Evolutionary conservation across 345 rosid species (phyloP), one percentile per base, ranked within the genome.

Genomic region (Physaria fendleri): DNA sequence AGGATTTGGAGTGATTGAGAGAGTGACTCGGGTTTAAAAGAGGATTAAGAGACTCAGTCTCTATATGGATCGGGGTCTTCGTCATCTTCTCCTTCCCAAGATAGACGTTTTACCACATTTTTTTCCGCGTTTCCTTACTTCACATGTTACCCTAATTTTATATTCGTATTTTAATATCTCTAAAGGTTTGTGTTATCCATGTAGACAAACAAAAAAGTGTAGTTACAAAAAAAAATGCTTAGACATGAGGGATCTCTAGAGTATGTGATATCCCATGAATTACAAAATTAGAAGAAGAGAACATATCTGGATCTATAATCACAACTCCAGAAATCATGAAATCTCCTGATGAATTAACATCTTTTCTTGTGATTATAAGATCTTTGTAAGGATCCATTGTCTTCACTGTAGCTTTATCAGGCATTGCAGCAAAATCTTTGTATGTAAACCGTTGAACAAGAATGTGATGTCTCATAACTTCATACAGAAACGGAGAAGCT

Each of bases 251-350:
- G 28, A 74, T 43, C 42, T 74, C 50, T 22, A 81, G 73, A 71
- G 79, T 69, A 30, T 62, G 71, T 17, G 90, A 65, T 58, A 84
- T 80, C 35, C 75, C 88, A 59, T 90, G 95, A 61, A 87, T 68
- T 22, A 81, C 69, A 60, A 81, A 80, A 39, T 33, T 74, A 3
- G 63, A 14, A 22, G 85, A 87, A 28, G 50, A 60, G 62, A 77
- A 75, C 37, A 83, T 76, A 16, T 87, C 85, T 1, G 88, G 90
- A 25, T 62, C 68, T 15, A 71, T 63, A 42, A 87, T 76, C 69
- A 76, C 68, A 47, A 56, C 80, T 62, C 83, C 81, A n/a, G 73
- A 74, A 5, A 90, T 65, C 54, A 65, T 40, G 17, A 87, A 52
- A 43, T 37, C 65, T 47, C 25, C 64, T 39, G 68, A 60, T 4